Base-by-base conservation (phyloP, 1,284 basidiomycete species). In the Polyporus tsugae region DNA sequence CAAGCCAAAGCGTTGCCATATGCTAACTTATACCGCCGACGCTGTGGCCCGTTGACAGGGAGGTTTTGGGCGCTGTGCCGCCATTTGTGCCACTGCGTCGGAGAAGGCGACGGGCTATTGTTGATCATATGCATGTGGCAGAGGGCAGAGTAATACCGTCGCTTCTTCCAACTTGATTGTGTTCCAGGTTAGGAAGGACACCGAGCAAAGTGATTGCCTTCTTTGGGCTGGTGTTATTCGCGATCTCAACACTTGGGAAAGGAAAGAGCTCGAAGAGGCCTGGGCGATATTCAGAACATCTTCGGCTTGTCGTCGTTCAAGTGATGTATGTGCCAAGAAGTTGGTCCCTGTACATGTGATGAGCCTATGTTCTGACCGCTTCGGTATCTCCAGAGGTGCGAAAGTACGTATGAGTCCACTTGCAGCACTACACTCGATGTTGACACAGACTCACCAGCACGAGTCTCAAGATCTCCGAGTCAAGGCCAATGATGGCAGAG, bases 181-280 rank as follows among this genome's bases (percentile, higher is more conserved):
- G 19, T 22, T 46, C 44, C 44, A 46, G 44, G 44, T 53, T 53
- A 33, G 49, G 49, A 33, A 53, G 49, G 49, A 53, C 29, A 25
- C 25, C 25, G 25, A 29, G 49, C n/a, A 6, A 53, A 53, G 13
- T 17, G 29, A 29, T 53, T 5, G 7, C 49, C 49, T 33, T 53
- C 25, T 29, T 53, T 19, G 6, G 25, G 22, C 15, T 10, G 49
- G 6, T 33, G 25, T 53, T 33, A 53, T 33, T 25, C 29, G 11
- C n/a, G 46, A 46, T 33, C 29, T n/a, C 44, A 22, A 4, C 44
- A 46, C 29, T 29, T 29, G 29, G 29, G 29, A 29, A 29, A 29
- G 13, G 41, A 41, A 41, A 41, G 41, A 41, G 41, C 17, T 17
- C 13, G 17, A 13, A 15, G 11, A 29, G 29, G 29, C 29, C 29